Base-by-base conservation (phyloP, 169 alveolate genomes). In the Eimeria praecox region DNA sequence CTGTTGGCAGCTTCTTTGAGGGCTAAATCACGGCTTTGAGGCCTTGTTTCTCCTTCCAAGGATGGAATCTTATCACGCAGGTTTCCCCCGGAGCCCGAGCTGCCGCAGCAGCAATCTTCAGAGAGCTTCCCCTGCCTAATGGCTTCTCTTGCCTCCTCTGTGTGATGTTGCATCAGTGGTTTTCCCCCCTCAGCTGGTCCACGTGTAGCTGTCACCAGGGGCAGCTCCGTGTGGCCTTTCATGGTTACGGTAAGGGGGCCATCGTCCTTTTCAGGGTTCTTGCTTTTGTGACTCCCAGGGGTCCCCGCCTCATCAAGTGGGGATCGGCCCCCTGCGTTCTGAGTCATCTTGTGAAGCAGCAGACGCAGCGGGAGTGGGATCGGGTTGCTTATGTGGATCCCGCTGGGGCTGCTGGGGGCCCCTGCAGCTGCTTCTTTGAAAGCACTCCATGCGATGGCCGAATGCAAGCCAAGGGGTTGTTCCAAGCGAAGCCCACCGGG, bases 331-430 rank as follows among this genome's bases (percentile, higher is more conserved):
- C 35, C 73, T 85, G 44, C 38, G 54, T 33, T 35, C n/a, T 59
- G 78, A 52, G 92, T 59, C 92, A 85, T 85, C 80, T 20, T 85
- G 80, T 20, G 80, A 18, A n/a, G 92, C 75, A 85, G 92, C 92
- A 85, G 92, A 52, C 80, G 75, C 92, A 85, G 92, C 92, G 78
- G 38, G 52, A 42, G 92, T 52, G 80, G 92, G 92, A 85, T 85
- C 92, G 92, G 14, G 52, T 59, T 56, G 92, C 78, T 85, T 64
- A 6, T n/a, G 38, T 85, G 59, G 92, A 85, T 52, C 92, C 92
- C 92, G 80, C 75, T 85, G 56, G 92, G 92, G 92, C 92, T 85
- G 92, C 92, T 85, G 80, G 92, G 80, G 78, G 92, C 80, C 92
- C 92, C 78, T 85, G 92, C 92, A 85, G 77, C 92, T 85, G 77